A percentile compares a stretch with the other conserved stretches of the same genome.
Evolutionary conservation across 345 rosid species (phyloP).

Genomic region (Erucastrum elatum): DNA sequence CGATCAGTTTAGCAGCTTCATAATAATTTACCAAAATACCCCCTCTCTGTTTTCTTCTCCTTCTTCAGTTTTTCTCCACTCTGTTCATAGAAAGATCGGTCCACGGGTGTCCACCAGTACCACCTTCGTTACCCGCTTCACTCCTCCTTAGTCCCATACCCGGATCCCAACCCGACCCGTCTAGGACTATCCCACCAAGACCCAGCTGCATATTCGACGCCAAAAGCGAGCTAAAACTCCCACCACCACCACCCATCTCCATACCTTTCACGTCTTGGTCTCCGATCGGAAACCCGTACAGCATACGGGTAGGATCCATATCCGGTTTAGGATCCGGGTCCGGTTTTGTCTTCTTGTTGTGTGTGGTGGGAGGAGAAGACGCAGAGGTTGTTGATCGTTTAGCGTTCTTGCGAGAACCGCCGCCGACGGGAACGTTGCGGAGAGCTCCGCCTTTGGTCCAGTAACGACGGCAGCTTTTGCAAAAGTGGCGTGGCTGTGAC

Average conservation of each 20-base stretch:
- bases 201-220: constrained; percentile 41
- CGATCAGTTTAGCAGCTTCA: constrained; percentile 20
- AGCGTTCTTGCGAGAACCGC: constrained; percentile 40
- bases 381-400: constrained; percentile 30
- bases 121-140: constrained; percentile 27
- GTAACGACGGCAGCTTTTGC: constrained; percentile 44
- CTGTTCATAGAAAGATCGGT: constrained; percentile 41
- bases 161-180: constrained; percentile 37
- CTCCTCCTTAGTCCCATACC: constrained; percentile 34
- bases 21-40: constrained; percentile 24
- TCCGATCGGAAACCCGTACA: constrained; percentile 41
- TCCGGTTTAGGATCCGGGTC: constrained; percentile 30
- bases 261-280: constrained; percentile 39
- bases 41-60: neutral
- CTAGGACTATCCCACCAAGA: constrained; percentile 37
- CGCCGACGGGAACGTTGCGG: constrained; percentile 41
- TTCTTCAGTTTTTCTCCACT: constrained; percentile 33
- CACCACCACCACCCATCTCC: constrained; percentile 36
- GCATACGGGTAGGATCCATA: constrained; percentile 37
- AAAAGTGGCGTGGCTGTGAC: constrained; percentile 44
- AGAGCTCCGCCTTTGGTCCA: constrained; percentile 45
- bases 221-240: constrained; percentile 38
- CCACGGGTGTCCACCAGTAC: constrained; percentile 23
- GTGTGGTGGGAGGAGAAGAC: constrained; percentile 11
- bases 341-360: constrained; percentile 36